A percentile compares a stretch with the other conserved stretches of the same genome.
These are phyloP conservation scores for Jaltomata sinuosa DNA, from an alignment of 257 asterid genomes.

Conservation along the genomic window DNA sequence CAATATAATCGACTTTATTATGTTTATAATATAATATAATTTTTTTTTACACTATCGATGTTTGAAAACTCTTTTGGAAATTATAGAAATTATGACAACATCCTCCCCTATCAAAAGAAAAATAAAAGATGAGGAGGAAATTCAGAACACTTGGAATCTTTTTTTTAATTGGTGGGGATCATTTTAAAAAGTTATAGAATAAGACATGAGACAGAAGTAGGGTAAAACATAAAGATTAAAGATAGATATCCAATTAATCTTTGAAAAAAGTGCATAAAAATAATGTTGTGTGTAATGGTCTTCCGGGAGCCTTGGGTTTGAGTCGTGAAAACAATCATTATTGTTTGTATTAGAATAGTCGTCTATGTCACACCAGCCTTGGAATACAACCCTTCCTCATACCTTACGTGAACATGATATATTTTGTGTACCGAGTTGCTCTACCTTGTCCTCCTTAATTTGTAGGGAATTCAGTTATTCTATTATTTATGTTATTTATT, in stretches of 20 bases:
- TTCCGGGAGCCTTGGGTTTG: too few relatives aligned
- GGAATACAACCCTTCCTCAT: too few relatives aligned
- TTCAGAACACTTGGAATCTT: not conserved
- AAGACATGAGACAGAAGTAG: not conserved
- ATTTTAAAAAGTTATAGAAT: not conserved
- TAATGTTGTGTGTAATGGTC: not conserved
- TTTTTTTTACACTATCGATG: not conserved
- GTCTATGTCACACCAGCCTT: too few relatives aligned
- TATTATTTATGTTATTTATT: not conserved
- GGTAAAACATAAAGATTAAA: not conserved
- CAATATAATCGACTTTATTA: too few relatives aligned
- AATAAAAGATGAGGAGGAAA: not conserved
- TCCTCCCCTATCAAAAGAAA: not conserved
- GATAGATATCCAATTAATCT: not conserved
- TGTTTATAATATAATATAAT: not conserved
- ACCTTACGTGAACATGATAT: too few relatives aligned
- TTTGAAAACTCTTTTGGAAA: not conserved
- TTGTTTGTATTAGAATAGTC: too few relatives aligned
- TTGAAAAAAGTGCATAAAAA: not conserved
- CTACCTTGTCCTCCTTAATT: not conserved
- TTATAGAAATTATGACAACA: not conserved
- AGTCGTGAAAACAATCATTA: too few relatives aligned
- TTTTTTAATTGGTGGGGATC: not conserved
- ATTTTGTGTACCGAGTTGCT: too few relatives aligned
- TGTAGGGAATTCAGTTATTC: not conserved